phyloP scores from a whole-genome alignment of 2,329 filamentous ascomycete genomes.

The Chalara sp. region DNA sequence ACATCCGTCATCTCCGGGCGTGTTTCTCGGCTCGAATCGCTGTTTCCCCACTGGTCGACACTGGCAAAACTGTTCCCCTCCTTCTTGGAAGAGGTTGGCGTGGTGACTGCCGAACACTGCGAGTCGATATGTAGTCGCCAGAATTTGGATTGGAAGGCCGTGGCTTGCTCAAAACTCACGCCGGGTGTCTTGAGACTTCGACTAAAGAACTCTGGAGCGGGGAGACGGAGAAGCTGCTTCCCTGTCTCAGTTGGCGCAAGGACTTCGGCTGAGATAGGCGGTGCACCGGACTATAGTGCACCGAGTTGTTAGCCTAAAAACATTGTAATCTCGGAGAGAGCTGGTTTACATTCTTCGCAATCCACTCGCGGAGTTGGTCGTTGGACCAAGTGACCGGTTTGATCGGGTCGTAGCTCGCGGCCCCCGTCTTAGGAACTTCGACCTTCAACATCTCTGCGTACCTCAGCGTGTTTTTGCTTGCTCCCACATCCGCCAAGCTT shows the following conservation, averaged over 20 bases:
- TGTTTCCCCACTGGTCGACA: too few species aligned
- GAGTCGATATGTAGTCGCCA: too few species aligned
- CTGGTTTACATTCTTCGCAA: conserved; percentile 30
- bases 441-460: conserved; percentile 66
- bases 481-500: conserved; percentile 87
- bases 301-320: not conserved
- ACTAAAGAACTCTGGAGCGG: conserved; percentile 30
- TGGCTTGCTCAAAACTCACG: conserved; percentile 31
- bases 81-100: not conserved
- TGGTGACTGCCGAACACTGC: not conserved
- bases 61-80: not conserved
- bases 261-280: conserved; percentile 25
- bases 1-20: not conserved
- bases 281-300: conserved; percentile 30
- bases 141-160: conserved; percentile 33
- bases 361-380: conserved; percentile 32
- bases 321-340: not conserved
- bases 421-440: conserved; percentile 20
- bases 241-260: conserved; percentile 35
- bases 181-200: conserved; percentile 31
- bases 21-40: too few species aligned
- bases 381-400: conserved; percentile 34
- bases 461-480: conserved; percentile 73
- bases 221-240: conserved; percentile 32
- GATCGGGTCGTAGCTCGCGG: conserved; percentile 6